Conservation (phyloP, 345 rosid species). For the Gossypium ekmanianum region DNA sequence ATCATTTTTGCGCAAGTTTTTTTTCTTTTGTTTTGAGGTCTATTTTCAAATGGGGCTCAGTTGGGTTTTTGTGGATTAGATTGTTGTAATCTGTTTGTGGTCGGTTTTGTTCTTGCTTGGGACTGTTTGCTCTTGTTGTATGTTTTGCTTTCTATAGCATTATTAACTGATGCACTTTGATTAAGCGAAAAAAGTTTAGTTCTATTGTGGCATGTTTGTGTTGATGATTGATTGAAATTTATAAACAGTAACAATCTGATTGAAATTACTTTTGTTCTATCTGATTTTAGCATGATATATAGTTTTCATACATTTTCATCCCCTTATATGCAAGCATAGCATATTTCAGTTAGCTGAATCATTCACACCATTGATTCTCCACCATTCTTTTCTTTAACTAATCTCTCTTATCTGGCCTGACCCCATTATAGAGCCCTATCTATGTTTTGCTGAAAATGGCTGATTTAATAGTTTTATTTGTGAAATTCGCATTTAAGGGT, state of each 20-base stretch:
- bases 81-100: no score
- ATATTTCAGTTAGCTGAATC: background rate
- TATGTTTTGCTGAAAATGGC: background rate
- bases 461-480: slow-evolving; percentile 2
- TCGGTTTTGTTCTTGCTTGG: no score
- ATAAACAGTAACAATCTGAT: background rate
- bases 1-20: no score
- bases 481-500: slow-evolving; percentile 38
- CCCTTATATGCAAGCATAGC: background rate
- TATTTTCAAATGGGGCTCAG: no score
- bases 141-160: no score
- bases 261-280: background rate
- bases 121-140: no score
- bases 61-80: no score
- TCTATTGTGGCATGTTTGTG: background rate
- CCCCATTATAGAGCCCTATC: background rate
- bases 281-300: background rate
- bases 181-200: background rate
- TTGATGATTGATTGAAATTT: slow-evolving; percentile 1
- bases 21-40: no score
- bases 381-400: background rate
- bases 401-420: background rate
- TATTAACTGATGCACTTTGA: no score
- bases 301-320: background rate
- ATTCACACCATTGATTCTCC: background rate